Percentiles rank a stretch among this genome's conserved stretches.
phyloP scores from a whole-genome alignment of 306 rosid species.

The Lagenaria siceraria region DNA sequence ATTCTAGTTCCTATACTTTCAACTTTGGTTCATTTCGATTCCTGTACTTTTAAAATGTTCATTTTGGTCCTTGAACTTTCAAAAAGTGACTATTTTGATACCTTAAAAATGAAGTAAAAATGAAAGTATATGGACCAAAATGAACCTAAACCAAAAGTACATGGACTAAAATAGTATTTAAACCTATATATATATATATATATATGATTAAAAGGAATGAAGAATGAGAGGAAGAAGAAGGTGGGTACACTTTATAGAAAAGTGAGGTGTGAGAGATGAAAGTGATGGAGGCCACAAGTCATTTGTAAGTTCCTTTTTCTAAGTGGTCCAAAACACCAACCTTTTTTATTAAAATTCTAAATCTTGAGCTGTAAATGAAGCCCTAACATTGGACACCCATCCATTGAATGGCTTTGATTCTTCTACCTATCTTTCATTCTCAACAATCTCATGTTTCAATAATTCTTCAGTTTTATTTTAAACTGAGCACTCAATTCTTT shows the following conservation, averaged over 20 bases:
- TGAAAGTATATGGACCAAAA: no score
- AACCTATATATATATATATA: no score
- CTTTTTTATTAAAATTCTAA: not conserved
- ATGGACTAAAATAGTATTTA: no score
- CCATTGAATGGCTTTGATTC: not conserved
- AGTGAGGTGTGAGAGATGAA: not conserved
- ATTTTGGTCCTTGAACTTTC: no score
- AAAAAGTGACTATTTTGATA: no score
- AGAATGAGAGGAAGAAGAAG: not conserved
- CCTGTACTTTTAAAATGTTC: no score
- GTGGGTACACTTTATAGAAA: conserved; percentile 1
- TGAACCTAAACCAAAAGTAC: no score
- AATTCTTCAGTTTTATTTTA: not conserved
- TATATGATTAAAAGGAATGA: not conserved
- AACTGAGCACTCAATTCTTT: not conserved
- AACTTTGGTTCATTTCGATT: no score
- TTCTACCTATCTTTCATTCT: not conserved
- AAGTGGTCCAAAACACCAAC: conserved; percentile 2
- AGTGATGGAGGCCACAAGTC: not conserved
- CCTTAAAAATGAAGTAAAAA: no score
- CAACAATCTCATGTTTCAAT: not conserved
- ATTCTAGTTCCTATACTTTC: no score
- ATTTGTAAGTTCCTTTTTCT: not conserved
- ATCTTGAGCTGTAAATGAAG: conserved; percentile 1
- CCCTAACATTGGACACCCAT: not conserved